These are phyloP conservation scores for Setomelanomma holmii DNA, from an alignment of 2,329 filamentous ascomycete genomes.

Conservation along the genomic window DNA sequence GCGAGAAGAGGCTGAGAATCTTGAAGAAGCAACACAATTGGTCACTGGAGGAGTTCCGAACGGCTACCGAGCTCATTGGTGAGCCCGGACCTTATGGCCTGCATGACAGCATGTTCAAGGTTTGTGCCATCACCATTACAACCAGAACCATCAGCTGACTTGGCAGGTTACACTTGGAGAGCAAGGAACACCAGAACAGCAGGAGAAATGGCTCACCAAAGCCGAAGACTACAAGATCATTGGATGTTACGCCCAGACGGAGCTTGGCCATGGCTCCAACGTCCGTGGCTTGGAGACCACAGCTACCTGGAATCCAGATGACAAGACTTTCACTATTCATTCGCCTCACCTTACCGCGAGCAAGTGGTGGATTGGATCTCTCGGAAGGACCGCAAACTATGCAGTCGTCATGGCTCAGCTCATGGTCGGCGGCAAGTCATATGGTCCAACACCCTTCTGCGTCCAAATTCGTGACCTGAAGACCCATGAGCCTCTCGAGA, in stretches of 20 bases:
- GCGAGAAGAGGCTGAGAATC: conserved; percentile 73
- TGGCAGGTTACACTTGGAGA: conserved; percentile 69
- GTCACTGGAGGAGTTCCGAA: conserved; percentile 67
- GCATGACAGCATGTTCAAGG: conserved; percentile 74
- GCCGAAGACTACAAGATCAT: conserved; percentile 75
- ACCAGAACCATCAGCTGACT: conserved; percentile 11
- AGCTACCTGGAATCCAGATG: conserved; percentile 74
- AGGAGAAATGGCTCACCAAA: conserved; percentile 73
- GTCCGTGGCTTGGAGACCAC: conserved; percentile 69
- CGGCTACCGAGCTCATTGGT: conserved; percentile 72
- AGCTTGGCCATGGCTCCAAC: conserved; percentile 80
- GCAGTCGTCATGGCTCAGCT: conserved; percentile 82
- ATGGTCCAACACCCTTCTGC: conserved; percentile 79
- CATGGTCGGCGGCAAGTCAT: conserved; percentile 70
- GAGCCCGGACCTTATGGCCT: conserved; percentile 78
- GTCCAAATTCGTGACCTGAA: conserved; percentile 69
- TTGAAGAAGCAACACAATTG: conserved; percentile 72
- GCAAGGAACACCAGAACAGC: conserved; percentile 76
- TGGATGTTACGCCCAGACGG: conserved; percentile 82
- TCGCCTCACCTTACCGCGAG: conserved; percentile 76
- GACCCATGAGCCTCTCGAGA: conserved; percentile 58
- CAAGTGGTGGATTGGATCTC: conserved; percentile 86
- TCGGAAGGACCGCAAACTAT: conserved; percentile 77
- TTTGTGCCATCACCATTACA: conserved; percentile 37
- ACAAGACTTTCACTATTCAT: conserved; percentile 78